Evolutionary conservation across 1,284 basidiomycete genomes (phyloP).

Genomic region (Papiliotrema nemorosa): DNA sequence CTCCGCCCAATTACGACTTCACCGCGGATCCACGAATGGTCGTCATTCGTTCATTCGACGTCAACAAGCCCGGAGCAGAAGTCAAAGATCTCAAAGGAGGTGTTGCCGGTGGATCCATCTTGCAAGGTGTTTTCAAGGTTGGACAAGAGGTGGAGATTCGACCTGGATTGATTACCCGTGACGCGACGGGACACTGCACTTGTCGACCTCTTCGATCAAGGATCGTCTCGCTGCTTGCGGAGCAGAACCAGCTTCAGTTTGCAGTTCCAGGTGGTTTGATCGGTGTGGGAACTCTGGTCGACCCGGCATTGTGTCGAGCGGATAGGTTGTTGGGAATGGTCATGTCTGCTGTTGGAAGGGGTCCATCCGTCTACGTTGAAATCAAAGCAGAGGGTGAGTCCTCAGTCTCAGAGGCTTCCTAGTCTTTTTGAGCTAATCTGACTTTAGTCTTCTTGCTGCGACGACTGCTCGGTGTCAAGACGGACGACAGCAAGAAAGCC

Average conservation of each 20-base stretch:
- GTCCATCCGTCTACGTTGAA: constrained; percentile 89
- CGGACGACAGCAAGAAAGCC: constrained; percentile 97
- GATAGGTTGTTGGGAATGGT: constrained; percentile 97
- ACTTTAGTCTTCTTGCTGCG: constrained; percentile 77
- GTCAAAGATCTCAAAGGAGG: constrained; percentile 97
- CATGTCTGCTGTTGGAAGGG: constrained; percentile 84
- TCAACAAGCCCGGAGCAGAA: constrained; percentile 97
- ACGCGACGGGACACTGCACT: constrained; percentile 80
- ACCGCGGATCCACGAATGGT: constrained; percentile 86
- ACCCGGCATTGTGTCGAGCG: constrained; percentile 93
- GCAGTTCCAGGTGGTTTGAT: constrained; percentile 97
- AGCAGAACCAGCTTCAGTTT: constrained; percentile 90
- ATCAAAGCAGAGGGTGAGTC: constrained; percentile 49
- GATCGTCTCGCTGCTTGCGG: constrained; percentile 88
- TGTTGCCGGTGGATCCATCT: constrained; percentile 94
- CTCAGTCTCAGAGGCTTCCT: neutral
- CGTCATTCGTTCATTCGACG: constrained; percentile 99
- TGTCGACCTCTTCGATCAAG: constrained; percentile 92
- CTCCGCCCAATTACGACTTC: constrained; percentile 91
- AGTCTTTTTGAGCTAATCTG: neutral
- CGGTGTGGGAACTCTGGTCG: constrained; percentile 95
- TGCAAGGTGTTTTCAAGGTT: constrained; percentile 84
- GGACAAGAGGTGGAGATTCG: constrained; percentile 96
- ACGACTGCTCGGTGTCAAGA: constrained; percentile 93
- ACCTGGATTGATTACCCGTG: constrained; percentile 95